phyloP scores from a whole-genome alignment of 2,329 filamentous ascomycete species.

The Diaporthe citrichinensis region DNA sequence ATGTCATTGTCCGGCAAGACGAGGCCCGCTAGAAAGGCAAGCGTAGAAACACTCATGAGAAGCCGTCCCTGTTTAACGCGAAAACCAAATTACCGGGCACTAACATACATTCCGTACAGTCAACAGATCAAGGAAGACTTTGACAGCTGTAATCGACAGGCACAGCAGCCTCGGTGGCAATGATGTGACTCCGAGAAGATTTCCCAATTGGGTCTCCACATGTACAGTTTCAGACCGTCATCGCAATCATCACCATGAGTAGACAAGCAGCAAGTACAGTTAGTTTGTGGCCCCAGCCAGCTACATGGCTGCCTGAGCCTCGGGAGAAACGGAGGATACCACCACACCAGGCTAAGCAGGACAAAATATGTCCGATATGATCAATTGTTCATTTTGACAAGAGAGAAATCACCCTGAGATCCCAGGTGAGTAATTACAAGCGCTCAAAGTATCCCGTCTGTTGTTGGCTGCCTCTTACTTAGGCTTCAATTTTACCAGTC shows the following conservation, averaged over 20 bases:
- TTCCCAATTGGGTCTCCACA: background rate
- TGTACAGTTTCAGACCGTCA: background rate
- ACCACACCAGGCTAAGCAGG: background rate
- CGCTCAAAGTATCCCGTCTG: background rate
- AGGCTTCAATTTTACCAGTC: background rate
- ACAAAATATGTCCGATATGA: background rate
- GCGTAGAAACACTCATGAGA: background rate
- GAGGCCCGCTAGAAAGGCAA: too few relatives aligned
- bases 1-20: too few relatives aligned
- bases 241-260: background rate
- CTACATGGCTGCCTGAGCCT: too few relatives aligned
- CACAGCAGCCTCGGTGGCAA: background rate
- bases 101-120: background rate
- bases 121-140: background rate
- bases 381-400: background rate
- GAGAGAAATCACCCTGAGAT: background rate
- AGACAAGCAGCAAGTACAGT: background rate
- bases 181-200: too few relatives aligned
- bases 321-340: too few relatives aligned
- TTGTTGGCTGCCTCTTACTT: background rate
- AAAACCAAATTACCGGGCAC: background rate
- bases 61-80: background rate
- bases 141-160: background rate
- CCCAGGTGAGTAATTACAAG: background rate
- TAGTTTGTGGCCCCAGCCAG: too few relatives aligned